Conservation (phyloP, 495 filamentous ascomycete species). For the Amniculicola lignicola region DNA sequence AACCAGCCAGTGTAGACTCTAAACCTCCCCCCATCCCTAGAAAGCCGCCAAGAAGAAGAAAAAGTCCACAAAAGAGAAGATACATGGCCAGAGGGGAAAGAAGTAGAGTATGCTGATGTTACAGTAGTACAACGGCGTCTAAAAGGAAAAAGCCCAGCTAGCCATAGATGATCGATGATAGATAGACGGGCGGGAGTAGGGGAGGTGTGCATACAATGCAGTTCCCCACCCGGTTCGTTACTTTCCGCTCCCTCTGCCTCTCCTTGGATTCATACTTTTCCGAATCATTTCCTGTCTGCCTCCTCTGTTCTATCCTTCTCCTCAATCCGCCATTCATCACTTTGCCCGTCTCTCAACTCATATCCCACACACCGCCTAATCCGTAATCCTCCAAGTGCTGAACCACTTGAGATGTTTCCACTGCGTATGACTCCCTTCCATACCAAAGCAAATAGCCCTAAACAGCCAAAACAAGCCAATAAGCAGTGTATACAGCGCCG, state of each 20-base stretch:
- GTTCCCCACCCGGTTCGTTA: too few species aligned
- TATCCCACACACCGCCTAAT: conserved; percentile 39
- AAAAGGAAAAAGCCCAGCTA: too few species aligned
- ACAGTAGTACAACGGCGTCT: too few species aligned
- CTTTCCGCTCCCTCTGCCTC: too few species aligned
- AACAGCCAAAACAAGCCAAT: conserved; percentile 84
- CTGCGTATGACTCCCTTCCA: conserved; percentile 77
- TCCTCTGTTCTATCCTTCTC: not conserved
- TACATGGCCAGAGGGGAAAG: not conserved
- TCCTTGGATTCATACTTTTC: too few species aligned
- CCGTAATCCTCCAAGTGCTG: conserved; percentile 61
- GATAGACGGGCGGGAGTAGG: too few species aligned
- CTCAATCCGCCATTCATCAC: not conserved
- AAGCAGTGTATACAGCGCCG: conserved; percentile 64
- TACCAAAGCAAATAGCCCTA: conserved; percentile 94
- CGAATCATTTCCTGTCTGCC: too few species aligned
- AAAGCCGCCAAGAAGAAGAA: not conserved
- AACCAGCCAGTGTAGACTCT: too few species aligned
- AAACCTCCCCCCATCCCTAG: not conserved
- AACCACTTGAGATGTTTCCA: conserved; percentile 95
- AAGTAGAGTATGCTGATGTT: too few species aligned
- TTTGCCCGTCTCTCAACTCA: not conserved
- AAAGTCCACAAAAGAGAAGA: conserved; percentile 1
- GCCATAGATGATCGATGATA: too few species aligned
- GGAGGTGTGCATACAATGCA: too few species aligned